Conservation (phyloP, 345 rosid genomes). For the Excoecaria agallocha region DNA sequence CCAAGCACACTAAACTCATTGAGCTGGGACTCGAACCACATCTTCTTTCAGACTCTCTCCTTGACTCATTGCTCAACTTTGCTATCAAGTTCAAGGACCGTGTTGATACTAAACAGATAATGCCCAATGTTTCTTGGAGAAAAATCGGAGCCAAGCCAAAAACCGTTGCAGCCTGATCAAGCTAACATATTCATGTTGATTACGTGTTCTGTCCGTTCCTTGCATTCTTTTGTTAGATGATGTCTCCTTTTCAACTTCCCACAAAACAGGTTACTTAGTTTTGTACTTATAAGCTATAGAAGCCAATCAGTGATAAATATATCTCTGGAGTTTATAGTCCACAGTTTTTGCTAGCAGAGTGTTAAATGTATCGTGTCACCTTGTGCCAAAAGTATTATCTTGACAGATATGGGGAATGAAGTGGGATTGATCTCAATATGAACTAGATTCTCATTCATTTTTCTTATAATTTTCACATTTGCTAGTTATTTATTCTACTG, state of each 20-base stretch:
- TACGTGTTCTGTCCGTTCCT: background rate
- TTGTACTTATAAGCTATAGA: background rate
- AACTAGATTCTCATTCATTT: background rate
- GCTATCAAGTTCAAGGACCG: slow-evolving; percentile 76
- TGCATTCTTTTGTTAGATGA: background rate
- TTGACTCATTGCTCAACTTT: slow-evolving; percentile 88
- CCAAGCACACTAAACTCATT: slow-evolving; percentile 91
- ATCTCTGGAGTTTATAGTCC: background rate
- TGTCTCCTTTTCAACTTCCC: slow-evolving; percentile 3
- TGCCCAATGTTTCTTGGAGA: slow-evolving; percentile 93
- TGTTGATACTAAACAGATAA: slow-evolving; percentile 81
- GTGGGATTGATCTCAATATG: background rate
- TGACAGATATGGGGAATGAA: background rate
- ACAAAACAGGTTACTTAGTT: background rate
- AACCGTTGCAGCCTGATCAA: slow-evolving; percentile 50
- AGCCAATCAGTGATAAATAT: background rate
- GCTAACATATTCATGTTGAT: background rate
- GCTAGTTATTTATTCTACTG: background rate
- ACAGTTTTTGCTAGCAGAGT: background rate
- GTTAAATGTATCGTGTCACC: background rate
- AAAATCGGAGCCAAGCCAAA: slow-evolving; percentile 79
- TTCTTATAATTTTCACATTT: background rate
- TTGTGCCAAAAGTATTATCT: background rate
- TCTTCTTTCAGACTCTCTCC: slow-evolving; percentile 83
- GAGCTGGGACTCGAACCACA: slow-evolving; percentile 93